Evolutionary conservation across 768 basidiomycete species (phyloP).

Genomic region (Kwoniella dendrophila): DNA sequence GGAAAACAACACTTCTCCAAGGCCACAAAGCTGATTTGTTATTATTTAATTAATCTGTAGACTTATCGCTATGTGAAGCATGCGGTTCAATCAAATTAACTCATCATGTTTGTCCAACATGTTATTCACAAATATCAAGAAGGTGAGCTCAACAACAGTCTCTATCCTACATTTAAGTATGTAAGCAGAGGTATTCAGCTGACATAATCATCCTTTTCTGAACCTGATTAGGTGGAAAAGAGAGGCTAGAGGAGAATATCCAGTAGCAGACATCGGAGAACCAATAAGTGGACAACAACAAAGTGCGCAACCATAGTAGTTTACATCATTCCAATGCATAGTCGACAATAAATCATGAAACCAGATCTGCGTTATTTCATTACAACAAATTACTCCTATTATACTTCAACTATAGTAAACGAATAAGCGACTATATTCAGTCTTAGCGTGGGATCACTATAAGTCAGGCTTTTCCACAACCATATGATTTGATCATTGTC

Average conservation of each 20-base stretch:
- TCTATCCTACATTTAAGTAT: background rate
- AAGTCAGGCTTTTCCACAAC: background rate
- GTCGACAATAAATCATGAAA: background rate
- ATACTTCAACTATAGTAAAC: background rate
- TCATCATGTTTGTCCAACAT: constrained; percentile 80
- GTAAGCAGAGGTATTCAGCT: constrained; percentile 6
- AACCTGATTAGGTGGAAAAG: constrained; percentile 38
- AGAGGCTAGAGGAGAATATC: constrained; percentile 31
- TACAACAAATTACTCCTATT: background rate
- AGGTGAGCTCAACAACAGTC: constrained; percentile 59
- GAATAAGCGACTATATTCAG: no score
- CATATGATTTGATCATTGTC: background rate
- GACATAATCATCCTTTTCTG: constrained; percentile 6
- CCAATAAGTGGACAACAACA: constrained; percentile 11
- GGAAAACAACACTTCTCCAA: no score
- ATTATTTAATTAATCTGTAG: constrained; percentile 58
- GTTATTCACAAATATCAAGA: constrained; percentile 71
- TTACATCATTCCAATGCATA: background rate
- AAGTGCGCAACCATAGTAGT: constrained; percentile 15
- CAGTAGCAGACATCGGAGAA: background rate
- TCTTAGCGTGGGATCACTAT: no score
- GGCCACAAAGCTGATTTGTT: constrained; percentile 17
- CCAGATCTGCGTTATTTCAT: background rate
- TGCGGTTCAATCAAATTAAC: constrained; percentile 86
- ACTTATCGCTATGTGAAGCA: constrained; percentile 85